A percentile compares a stretch with the other conserved stretches of the same genome.
phyloP scores from a whole-genome alignment of 768 basidiomycete species.

The Hemileccinum impolitum region DNA sequence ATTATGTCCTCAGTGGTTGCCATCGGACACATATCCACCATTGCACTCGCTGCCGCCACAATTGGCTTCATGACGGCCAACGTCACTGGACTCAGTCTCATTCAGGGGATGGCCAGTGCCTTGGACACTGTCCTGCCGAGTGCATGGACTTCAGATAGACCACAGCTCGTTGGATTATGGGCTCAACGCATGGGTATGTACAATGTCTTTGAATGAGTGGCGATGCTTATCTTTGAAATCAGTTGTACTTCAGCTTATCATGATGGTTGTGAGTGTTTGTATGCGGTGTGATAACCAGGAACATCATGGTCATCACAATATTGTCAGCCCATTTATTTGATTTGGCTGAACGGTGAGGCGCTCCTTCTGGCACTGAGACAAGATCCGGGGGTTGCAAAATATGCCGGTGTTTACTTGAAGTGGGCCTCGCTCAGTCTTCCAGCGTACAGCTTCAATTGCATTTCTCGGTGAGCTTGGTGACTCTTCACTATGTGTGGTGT shows the following conservation, averaged over 20 bases:
- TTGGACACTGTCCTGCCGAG: conserved; percentile 92
- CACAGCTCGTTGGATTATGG: conserved; percentile 87
- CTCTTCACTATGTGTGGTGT: conserved; percentile 41
- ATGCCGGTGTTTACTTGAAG: conserved; percentile 72
- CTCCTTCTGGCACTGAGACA: conserved; percentile 71
- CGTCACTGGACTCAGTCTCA: conserved; percentile 54
- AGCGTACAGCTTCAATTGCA: conserved; percentile 55
- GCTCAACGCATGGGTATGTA: conserved; percentile 75
- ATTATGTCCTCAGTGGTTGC: conserved; percentile 84
- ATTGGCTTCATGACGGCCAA: conserved; percentile 74
- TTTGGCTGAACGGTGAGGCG: conserved; percentile 83
- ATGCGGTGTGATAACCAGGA: neutral
- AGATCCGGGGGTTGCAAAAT: conserved; percentile 76
- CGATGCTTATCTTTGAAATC: neutral
- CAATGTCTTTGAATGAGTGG: neutral
- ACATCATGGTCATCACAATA: neutral
- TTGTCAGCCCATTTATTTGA: conserved; percentile 47
- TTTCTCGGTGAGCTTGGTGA: conserved; percentile 38
- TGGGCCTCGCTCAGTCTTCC: conserved; percentile 79
- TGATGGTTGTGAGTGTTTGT: conserved; percentile 51
- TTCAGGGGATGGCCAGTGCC: conserved; percentile 80
- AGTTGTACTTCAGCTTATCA: conserved; percentile 19
- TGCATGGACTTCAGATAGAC: conserved; percentile 89
- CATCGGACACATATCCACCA: conserved; percentile 89
- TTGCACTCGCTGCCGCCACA: conserved; percentile 80